These are phyloP conservation scores for Mucor piriformis DNA, from an alignment of 371 early-diverging fungal species.

Conservation along the genomic window DNA sequence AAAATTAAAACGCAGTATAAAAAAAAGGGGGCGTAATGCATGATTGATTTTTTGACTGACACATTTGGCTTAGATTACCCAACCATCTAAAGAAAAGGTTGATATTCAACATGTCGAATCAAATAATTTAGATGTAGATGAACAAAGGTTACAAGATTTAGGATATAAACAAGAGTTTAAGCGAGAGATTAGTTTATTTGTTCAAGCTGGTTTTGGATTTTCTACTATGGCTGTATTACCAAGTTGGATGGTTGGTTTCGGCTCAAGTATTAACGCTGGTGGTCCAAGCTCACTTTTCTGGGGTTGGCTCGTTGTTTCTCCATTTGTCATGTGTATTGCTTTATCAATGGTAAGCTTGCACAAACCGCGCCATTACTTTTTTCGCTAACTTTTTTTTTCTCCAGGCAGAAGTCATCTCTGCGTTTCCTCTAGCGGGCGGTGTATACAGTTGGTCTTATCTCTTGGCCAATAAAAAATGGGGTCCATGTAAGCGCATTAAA, in stretches of 20 bases:
- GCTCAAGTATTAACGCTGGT: conserved; percentile 32
- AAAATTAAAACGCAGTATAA: too few relatives aligned
- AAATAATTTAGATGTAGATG: conserved; percentile 33
- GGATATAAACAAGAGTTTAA: conserved; percentile 52
- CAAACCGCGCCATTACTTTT: neutral
- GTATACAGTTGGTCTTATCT: conserved; percentile 45
- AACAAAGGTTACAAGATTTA: conserved; percentile 35
- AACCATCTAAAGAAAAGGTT: neutral
- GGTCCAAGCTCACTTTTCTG: conserved; percentile 47
- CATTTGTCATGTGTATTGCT: conserved; percentile 44
- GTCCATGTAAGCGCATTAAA: conserved; percentile 35
- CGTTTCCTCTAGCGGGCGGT: conserved; percentile 42
- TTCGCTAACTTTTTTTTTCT: neutral
- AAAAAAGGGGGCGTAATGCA: too few relatives aligned
- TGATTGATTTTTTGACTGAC: too few relatives aligned
- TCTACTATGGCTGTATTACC: conserved; percentile 42
- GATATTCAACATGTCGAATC: conserved; percentile 22
- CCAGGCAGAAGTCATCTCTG: conserved; percentile 41
- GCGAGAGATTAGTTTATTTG: conserved; percentile 40
- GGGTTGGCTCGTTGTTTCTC: conserved; percentile 40
- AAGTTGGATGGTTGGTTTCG: conserved; percentile 43
- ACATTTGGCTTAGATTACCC: neutral
- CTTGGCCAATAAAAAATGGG: conserved; percentile 38
- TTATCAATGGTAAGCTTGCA: conserved; percentile 23
- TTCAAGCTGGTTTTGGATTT: conserved; percentile 40